phyloP scores from a whole-genome alignment of 1,139 yeast species.

The Geotrichum armillariae region DNA sequence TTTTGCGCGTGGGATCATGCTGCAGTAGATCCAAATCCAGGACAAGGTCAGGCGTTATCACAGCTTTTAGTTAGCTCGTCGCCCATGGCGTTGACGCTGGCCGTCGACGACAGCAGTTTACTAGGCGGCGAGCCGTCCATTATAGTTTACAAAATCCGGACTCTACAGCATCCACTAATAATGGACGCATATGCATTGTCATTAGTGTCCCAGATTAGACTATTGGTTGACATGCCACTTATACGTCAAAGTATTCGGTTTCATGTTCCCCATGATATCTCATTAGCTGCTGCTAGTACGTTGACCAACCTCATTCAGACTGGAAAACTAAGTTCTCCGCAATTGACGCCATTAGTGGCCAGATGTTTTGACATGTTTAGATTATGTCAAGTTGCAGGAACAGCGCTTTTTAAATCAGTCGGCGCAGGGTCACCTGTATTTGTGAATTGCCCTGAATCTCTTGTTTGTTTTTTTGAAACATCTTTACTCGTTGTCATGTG shows the following conservation, averaged over 20 bases:
- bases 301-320: conserved; percentile 16
- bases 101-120: conserved; percentile 5
- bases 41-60: conserved; percentile 31
- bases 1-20: conserved; percentile 4
- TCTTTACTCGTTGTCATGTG: conserved; percentile 35
- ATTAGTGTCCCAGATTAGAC: conserved; percentile 28
- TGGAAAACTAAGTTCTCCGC: conserved; percentile 4
- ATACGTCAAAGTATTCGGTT: conserved; percentile 26
- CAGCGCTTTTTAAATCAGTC: conserved; percentile 18
- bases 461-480: conserved; percentile 33
- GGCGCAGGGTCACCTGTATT: conserved; percentile 20
- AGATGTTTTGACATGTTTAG: conserved; percentile 33
- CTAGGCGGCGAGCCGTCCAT: not conserved
- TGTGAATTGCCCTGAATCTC: conserved; percentile 28
- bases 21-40: conserved; percentile 30
- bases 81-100: conserved; percentile 11
- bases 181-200: conserved; percentile 26
- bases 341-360: conserved; percentile 25
- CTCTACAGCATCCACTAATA: conserved; percentile 30
- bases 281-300: conserved; percentile 28
- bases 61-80: conserved; percentile 16
- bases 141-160: conserved; percentile 23
- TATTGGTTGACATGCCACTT: conserved; percentile 29
- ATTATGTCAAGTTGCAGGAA: conserved; percentile 29
- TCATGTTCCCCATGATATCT: conserved; percentile 33